Conservation (phyloP, 1,139 yeast genomes). For the Zygosaccharomyces sapae region DNA sequence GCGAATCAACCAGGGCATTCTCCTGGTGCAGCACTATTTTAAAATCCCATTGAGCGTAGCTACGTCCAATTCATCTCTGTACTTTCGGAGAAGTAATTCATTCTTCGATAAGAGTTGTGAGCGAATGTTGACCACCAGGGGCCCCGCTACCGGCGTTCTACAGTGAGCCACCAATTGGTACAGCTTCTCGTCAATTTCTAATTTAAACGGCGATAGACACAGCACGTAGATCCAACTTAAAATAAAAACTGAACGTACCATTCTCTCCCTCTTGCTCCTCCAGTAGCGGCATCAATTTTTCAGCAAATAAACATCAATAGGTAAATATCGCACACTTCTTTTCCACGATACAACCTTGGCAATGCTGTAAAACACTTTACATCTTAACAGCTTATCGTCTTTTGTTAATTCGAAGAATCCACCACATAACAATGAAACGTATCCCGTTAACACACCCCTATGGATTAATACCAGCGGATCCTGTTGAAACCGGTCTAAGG, state of each 20-base stretch:
- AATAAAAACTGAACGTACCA: conserved; percentile 60
- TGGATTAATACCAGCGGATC: conserved; percentile 46
- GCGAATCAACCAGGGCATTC: conserved; percentile 22
- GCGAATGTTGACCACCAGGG: conserved; percentile 30
- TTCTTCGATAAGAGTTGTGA: conserved; percentile 34
- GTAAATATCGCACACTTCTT: conserved; percentile 52
- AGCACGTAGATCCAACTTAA: conserved; percentile 74
- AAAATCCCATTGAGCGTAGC: too few species aligned
- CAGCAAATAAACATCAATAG: conserved; percentile 54
- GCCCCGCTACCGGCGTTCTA: conserved; percentile 46
- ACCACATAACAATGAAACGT: conserved; percentile 36
- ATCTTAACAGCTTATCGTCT: conserved; percentile 14
- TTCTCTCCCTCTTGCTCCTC: conserved; percentile 9
- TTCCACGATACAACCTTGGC: conserved; percentile 67
- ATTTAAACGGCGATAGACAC: conserved; percentile 65
- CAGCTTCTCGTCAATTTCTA: conserved; percentile 44
- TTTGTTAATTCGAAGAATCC: conserved; percentile 30
- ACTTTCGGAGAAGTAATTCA: conserved; percentile 17
- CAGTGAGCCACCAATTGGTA: conserved; percentile 39
- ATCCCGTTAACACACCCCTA: conserved; percentile 41
- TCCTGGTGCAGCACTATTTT: too few species aligned
- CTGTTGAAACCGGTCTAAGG: conserved; percentile 50
- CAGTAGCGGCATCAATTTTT: conserved; percentile 37
- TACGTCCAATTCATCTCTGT: conserved; percentile 11
- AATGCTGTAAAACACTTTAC: conserved; percentile 50